Base-by-base conservation (phyloP, 306 rosid genomes). In the Luffa acutangula region DNA sequence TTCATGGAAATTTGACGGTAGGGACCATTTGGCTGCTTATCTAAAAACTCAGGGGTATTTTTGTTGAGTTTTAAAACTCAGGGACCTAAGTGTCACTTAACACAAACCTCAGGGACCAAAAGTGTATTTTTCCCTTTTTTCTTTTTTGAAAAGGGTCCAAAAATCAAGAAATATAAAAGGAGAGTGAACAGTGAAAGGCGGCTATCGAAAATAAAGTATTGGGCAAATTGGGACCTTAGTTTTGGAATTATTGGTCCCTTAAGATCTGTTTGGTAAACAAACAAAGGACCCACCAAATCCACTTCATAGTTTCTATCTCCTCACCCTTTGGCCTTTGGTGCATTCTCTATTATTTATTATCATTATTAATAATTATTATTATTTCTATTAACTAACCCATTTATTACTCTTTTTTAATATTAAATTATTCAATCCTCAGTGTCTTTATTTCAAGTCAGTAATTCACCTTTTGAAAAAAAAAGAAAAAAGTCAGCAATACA, bases 221-320 rank as follows among this genome's bases (percentile, higher is more conserved):
- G 75, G 18, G 7, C 1, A 48, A 46, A 12, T 71, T 31, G 43
- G 39, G 78, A 33, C 31, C 45, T 49, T 73, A 31, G 20, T 13
- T 37, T 72, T 48, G 77, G 77, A 45, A 72, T 72, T 71, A 71
- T 71, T 71, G 58, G 20, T 13, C 14, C 31, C 1, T 49, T 48
- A 18, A 31, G 43, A 73, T 73, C 60, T 73, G 78, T 49, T 73
- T 73, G 78, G 78, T 73, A 51, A 73, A 49, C 78, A 73, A 73
- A 13, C 45, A 49, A 14, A 4, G 78, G 78, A 2, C 59, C 59
- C 77, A 71, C 77, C 77, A 71, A 20, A 71, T 71, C 77, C 77
- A 45, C 57, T 21, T 33, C 76, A 20, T 43, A 42, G 33, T 69
- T 37, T 65, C 17, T 15, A 64, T 64, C 73, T 14, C 2, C 67